A percentile compares a stretch with the other conserved stretches of the same genome.
phyloP scores from a whole-genome alignment of 805 yeast species.

The Saccharomycopsis synnaedendra region DNA sequence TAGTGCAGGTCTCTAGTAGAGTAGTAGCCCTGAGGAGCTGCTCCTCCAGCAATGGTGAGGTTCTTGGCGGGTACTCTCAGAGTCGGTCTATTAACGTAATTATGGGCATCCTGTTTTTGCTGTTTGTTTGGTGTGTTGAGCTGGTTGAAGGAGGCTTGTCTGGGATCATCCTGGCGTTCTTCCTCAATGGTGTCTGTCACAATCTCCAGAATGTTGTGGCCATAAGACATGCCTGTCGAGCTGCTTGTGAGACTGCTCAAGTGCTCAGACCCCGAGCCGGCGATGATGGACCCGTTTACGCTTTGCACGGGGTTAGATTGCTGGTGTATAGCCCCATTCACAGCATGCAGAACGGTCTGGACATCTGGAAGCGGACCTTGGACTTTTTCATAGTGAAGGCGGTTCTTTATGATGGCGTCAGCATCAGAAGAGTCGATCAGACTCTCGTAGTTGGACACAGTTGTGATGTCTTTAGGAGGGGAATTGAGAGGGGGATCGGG shows the following conservation, averaged over 20 bases:
- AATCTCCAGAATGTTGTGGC: background rate
- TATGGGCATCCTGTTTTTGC: no score
- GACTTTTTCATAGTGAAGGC: constrained; percentile 1
- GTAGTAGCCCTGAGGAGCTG: constrained; percentile 1
- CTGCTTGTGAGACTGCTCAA: constrained; percentile 3
- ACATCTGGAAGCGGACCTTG: no score
- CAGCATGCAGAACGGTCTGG: background rate
- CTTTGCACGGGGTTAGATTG: constrained; percentile 1
- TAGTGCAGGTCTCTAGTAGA: background rate
- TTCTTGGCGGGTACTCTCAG: constrained; percentile 7
- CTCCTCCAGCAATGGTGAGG: constrained; percentile 4
- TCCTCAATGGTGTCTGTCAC: background rate
- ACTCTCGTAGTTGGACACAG: constrained; percentile 13
- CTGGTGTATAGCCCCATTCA: background rate
- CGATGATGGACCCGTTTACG: constrained; percentile 7
- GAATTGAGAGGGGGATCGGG: constrained; percentile 5
- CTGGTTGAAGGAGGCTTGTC: no score
- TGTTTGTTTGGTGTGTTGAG: no score
- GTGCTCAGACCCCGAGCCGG: constrained; percentile 1
- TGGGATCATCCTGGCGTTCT: no score
- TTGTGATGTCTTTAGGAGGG: constrained; percentile 15
- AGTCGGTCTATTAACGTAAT: background rate
- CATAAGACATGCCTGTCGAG: constrained; percentile 2
- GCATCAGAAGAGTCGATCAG: constrained; percentile 9
- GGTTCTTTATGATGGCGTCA: background rate